Conservation (phyloP, 2,329 filamentous ascomycete species). For the Rhinocladiella similis region DNA sequence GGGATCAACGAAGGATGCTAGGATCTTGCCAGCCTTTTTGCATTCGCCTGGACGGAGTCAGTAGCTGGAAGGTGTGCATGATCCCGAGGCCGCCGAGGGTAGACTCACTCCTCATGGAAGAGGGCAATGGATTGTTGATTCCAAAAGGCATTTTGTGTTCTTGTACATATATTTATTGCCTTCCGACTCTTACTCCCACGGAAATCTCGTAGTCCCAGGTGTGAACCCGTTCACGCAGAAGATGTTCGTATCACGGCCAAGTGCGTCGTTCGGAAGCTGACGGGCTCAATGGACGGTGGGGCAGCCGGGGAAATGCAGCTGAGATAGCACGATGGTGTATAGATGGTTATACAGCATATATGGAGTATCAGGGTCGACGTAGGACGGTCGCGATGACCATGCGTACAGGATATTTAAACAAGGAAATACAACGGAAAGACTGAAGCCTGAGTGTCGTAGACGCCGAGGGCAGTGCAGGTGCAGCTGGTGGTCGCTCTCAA, state of each 20-base stretch:
- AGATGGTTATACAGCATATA: too few species aligned
- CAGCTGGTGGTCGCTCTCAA: neutral
- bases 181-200: neutral
- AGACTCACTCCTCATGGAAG: conserved; percentile 49
- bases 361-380: too few species aligned
- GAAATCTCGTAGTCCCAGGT: neutral
- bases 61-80: conserved; percentile 35
- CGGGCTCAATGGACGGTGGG: conserved; percentile 8
- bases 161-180: too few species aligned
- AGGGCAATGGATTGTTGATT: conserved; percentile 41
- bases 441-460: neutral
- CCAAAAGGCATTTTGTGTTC: conserved; percentile 27
- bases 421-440: neutral
- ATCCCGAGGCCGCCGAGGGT: conserved; percentile 19
- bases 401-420: neutral
- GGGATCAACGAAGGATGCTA: conserved; percentile 92
- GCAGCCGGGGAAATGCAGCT: neutral
- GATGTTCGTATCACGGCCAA: conserved; percentile 2
- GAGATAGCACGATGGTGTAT: neutral
- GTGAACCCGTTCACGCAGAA: neutral
- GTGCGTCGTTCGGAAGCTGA: conserved; percentile 12
- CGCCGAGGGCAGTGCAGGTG: neutral
- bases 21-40: conserved; percentile 94
- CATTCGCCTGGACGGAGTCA: conserved; percentile 72
- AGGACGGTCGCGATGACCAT: neutral